phyloP scores from a whole-genome alignment of 2,329 filamentous ascomycete species.

The Lojkania enalia region DNA sequence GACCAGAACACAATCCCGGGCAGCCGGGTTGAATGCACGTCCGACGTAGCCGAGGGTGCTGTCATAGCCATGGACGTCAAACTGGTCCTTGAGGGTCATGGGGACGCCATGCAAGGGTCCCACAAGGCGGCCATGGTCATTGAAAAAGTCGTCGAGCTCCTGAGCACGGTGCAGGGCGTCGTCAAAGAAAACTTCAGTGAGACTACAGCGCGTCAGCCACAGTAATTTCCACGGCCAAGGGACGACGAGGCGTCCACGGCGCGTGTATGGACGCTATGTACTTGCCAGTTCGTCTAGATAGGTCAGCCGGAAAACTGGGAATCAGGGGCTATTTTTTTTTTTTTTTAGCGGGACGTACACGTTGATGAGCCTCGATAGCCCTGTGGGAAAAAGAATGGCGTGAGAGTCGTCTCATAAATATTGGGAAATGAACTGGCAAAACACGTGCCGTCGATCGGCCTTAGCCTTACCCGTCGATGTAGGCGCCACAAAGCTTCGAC shows the following conservation, averaged over 20 bases:
- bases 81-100: constrained; percentile 55
- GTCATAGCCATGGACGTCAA: constrained; percentile 53
- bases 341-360: constrained; percentile 31
- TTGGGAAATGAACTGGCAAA: no score
- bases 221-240: no score
- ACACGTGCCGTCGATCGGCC: background rate
- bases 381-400: constrained; percentile 36
- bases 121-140: constrained; percentile 39
- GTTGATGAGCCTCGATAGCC: constrained; percentile 34
- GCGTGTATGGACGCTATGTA: constrained; percentile 56
- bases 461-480: constrained; percentile 34
- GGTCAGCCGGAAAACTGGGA: constrained; percentile 25
- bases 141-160: constrained; percentile 47
- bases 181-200: constrained; percentile 54
- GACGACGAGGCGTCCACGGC: constrained; percentile 31
- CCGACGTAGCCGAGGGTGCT: constrained; percentile 63
- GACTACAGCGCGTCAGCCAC: constrained; percentile 22
- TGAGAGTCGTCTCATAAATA: constrained; percentile 37
- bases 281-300: constrained; percentile 49
- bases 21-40: constrained; percentile 59
- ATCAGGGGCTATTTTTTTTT: no score
- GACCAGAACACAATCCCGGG: constrained; percentile 56
- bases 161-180: constrained; percentile 47
- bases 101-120: constrained; percentile 55
- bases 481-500: constrained; percentile 31